phyloP scores from a whole-genome alignment of 805 yeast genomes.

The Dipodascus geniculatus region DNA sequence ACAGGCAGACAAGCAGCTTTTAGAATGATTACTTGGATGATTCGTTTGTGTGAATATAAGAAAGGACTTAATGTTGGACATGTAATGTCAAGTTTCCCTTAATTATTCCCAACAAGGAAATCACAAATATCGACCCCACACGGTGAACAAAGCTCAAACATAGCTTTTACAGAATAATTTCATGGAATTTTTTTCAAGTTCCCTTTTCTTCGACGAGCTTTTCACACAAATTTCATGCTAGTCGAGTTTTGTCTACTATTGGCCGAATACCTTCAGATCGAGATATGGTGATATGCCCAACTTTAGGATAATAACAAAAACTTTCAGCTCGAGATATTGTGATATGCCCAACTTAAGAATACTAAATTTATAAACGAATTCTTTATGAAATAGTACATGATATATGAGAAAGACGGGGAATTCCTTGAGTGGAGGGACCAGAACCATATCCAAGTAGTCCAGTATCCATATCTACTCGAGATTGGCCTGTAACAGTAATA shows the following conservation, averaged over 20 bases:
- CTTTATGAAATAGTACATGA: background rate
- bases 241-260: too few relatives aligned
- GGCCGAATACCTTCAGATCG: too few relatives aligned
- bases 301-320: too few relatives aligned
- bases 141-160: background rate
- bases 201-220: background rate
- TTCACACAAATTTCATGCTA: background rate
- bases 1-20: too few relatives aligned
- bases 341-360: too few relatives aligned
- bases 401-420: background rate
- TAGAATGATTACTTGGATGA: background rate
- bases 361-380: too few relatives aligned
- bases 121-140: background rate
- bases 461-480: background rate
- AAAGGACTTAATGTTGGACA: background rate
- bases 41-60: background rate
- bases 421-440: background rate
- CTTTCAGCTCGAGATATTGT: too few relatives aligned
- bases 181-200: too few relatives aligned
- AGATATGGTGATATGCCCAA: too few relatives aligned
- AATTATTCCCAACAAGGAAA: background rate
- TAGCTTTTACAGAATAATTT: too few relatives aligned
- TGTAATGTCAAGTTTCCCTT: background rate
- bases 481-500: conserved; percentile 17
- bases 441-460: background rate